Percentiles rank a stretch among this genome's conserved stretches.
Conservation (phyloP, 148 eudicot genomes). For the Cornus suecica region DNA sequence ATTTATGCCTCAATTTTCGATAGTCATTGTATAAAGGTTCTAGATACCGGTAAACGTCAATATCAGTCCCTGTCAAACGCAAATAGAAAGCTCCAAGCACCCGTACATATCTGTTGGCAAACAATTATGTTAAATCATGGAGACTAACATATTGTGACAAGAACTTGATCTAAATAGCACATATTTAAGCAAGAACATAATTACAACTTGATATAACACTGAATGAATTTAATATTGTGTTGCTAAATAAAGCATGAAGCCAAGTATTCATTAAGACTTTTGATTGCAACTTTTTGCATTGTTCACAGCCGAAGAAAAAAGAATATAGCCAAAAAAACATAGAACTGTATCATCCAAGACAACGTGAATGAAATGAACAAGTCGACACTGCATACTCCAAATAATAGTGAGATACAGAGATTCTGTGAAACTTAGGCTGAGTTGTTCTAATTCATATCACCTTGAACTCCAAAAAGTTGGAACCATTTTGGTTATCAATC, state of each 20-base stretch:
- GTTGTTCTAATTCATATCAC: too few species aligned
- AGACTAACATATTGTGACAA: background rate
- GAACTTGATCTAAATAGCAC: background rate
- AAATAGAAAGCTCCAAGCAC: conserved; percentile 93
- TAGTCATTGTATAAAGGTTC: conserved; percentile 96
- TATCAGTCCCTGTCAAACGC: conserved; percentile 87
- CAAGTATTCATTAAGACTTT: too few species aligned
- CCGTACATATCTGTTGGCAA: conserved; percentile 65
- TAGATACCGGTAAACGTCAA: conserved; percentile 79
- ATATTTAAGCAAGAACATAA: background rate
- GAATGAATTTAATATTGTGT: background rate
- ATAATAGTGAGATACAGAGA: background rate
- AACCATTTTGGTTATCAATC: background rate
- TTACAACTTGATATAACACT: background rate
- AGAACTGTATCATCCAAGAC: too few species aligned
- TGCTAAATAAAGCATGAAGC: background rate
- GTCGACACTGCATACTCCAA: background rate
- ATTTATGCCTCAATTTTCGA: conserved; percentile 69
- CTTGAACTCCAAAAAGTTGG: background rate
- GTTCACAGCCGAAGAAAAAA: too few species aligned
- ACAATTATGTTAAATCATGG: background rate
- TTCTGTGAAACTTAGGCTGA: background rate
- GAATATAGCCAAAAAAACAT: too few species aligned
- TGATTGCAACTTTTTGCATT: too few species aligned
- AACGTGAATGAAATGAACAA: background rate